phyloP scores from a whole-genome alignment of 805 yeast species.

The Pichia thaimueangensis region DNA sequence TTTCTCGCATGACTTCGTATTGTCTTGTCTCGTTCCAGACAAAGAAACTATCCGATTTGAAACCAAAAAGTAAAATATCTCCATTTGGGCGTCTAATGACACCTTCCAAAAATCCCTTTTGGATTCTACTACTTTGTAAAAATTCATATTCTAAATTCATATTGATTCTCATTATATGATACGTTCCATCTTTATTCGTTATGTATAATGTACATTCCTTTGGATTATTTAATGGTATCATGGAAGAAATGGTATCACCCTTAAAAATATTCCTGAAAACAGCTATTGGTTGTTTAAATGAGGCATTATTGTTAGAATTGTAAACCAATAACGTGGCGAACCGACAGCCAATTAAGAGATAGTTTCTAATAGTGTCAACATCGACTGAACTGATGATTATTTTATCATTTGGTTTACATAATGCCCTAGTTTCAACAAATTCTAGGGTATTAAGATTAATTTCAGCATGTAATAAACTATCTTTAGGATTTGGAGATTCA shows the following conservation, averaged over 20 bases:
- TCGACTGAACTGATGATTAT: constrained; percentile 57
- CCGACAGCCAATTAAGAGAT: constrained; percentile 64
- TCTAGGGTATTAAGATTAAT: constrained; percentile 28
- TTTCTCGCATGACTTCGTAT: constrained; percentile 57
- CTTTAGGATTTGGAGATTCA: constrained; percentile 65
- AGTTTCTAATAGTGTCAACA: constrained; percentile 32
- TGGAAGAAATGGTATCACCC: constrained; percentile 65
- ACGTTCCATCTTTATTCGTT: constrained; percentile 65
- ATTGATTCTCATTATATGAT: constrained; percentile 35
- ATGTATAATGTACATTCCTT: constrained; percentile 28
- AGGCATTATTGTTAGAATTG: constrained; percentile 29
- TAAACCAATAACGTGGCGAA: constrained; percentile 60
- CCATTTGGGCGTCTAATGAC: constrained; percentile 36
- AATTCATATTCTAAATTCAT: constrained; percentile 7
- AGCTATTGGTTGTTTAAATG: too few relatives aligned
- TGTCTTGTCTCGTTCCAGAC: constrained; percentile 78
- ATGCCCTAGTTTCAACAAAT: constrained; percentile 10
- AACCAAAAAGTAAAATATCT: constrained; percentile 66
- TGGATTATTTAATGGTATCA: constrained; percentile 32
- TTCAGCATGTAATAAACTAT: constrained; percentile 41
- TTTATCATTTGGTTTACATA: constrained; percentile 27
- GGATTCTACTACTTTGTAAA: constrained; percentile 46
- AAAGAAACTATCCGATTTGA: constrained; percentile 71
- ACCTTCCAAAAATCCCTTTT: constrained; percentile 81
- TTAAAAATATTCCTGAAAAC: constrained; percentile 44